phyloP scores from a whole-genome alignment of 208 protist species.

The Crithidia expoeki region DNA sequence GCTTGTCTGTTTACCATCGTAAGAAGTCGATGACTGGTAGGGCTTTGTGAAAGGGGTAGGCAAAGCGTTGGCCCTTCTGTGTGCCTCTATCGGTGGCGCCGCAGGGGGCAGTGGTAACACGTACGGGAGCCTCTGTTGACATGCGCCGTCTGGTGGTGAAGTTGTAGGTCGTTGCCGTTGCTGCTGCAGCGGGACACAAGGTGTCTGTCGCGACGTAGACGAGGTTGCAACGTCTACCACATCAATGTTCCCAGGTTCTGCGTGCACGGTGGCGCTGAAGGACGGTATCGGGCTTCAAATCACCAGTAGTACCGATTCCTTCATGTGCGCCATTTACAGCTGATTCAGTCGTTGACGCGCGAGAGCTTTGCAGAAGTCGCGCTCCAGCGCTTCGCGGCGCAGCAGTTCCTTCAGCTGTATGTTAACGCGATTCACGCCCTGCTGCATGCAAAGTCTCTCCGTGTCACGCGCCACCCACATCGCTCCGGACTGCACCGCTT shows the following conservation, averaged over 20 bases:
- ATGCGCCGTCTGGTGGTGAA: not conserved
- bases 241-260: not conserved
- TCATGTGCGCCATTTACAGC: conserved; percentile 13
- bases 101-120: conserved; percentile 2
- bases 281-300: conserved; percentile 12
- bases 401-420: conserved; percentile 21
- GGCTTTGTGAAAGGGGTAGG: not conserved
- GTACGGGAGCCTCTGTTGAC: not conserved
- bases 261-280: not conserved
- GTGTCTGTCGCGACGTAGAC: not conserved
- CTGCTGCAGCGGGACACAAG: not conserved
- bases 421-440: not conserved
- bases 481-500: conserved; percentile 19
- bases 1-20: not conserved
- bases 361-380: conserved; percentile 8
- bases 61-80: not conserved
- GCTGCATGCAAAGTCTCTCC: conserved; percentile 10
- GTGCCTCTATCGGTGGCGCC: not conserved
- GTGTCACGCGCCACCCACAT: conserved; percentile 7
- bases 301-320: conserved; percentile 21
- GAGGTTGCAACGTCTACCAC: not conserved
- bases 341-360: conserved; percentile 6
- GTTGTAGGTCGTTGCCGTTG: not conserved
- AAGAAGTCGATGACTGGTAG: not conserved
- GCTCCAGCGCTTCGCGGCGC: conserved; percentile 14